A percentile compares a stretch with the other conserved stretches of the same genome.
phyloP scores from a whole-genome alignment of 2,329 filamentous ascomycete species.

The Ceratocystis ficicola region DNA sequence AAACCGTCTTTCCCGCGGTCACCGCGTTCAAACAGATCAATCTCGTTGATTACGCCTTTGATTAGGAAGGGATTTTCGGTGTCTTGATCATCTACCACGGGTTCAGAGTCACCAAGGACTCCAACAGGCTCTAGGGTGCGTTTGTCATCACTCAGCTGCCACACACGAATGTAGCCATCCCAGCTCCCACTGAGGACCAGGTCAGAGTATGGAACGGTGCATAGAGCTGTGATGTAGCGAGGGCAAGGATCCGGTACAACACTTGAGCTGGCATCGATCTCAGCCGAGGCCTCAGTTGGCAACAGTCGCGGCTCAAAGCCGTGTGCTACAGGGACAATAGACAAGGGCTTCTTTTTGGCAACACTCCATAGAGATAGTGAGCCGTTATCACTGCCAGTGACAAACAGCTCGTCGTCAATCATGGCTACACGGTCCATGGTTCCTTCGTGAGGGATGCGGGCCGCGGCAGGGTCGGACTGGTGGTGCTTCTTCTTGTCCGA shows the following conservation, averaged over 20 bases:
- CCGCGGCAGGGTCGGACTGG: conserved; percentile 29
- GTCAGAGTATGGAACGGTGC: conserved; percentile 79
- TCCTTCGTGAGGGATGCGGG: conserved; percentile 55
- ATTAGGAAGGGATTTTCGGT: conserved; percentile 31
- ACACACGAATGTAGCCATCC: conserved; percentile 78
- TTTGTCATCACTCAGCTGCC: conserved; percentile 76
- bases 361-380: conserved; percentile 75
- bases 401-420: conserved; percentile 76
- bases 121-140: conserved; percentile 62
- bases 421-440: conserved; percentile 87
- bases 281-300: conserved; percentile 61
- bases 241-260: conserved; percentile 54
- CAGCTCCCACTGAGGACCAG: conserved; percentile 84
- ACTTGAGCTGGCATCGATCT: conserved; percentile 47
- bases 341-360: conserved; percentile 88
- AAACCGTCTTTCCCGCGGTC: conserved; percentile 64
- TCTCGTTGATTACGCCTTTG: conserved; percentile 74
- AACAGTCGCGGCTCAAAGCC: conserved; percentile 63
- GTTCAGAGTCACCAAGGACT: conserved; percentile 35
- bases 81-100: conserved; percentile 25
- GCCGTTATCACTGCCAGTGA: conserved; percentile 89
- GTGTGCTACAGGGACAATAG: conserved; percentile 67
- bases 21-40: conserved; percentile 75
- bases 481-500: conserved; percentile 38
- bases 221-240: conserved; percentile 80